phyloP scores from a whole-genome alignment of 148 eudicot genomes.

The Cornus florida region DNA sequence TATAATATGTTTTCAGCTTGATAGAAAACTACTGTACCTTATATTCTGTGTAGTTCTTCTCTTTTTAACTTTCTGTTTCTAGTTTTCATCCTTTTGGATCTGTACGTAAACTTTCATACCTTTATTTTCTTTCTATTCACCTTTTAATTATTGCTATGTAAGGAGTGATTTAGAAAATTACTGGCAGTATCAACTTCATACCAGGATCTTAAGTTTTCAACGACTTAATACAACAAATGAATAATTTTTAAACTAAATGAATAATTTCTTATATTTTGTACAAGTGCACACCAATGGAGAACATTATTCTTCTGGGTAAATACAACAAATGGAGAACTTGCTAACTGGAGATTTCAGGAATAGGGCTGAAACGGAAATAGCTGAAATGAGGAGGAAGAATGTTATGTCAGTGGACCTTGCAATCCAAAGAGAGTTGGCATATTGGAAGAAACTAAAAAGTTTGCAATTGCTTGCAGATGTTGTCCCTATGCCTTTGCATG shows the following conservation, averaged over 20 bases:
- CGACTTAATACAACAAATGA: neutral
- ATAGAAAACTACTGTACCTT: too few relatives aligned
- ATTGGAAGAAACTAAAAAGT: conserved; percentile 20
- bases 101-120: neutral
- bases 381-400: conserved; percentile 21
- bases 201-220: neutral
- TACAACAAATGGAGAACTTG: neutral
- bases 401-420: conserved; percentile 51
- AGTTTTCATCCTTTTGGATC: too few relatives aligned
- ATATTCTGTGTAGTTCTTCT: too few relatives aligned
- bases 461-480: neutral
- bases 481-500: conserved; percentile 21
- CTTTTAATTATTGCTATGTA: neutral
- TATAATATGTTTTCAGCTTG: too few relatives aligned
- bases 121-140: neutral
- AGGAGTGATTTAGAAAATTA: neutral
- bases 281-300: neutral
- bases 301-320: neutral
- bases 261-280: neutral
- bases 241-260: too few relatives aligned
- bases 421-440: conserved; percentile 43
- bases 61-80: too few relatives aligned
- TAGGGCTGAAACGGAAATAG: conserved; percentile 19
- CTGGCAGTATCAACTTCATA: neutral
- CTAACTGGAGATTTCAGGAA: neutral